phyloP scores from a whole-genome alignment of 352 stramenopile species.

The Phytophthora syringae region DNA sequence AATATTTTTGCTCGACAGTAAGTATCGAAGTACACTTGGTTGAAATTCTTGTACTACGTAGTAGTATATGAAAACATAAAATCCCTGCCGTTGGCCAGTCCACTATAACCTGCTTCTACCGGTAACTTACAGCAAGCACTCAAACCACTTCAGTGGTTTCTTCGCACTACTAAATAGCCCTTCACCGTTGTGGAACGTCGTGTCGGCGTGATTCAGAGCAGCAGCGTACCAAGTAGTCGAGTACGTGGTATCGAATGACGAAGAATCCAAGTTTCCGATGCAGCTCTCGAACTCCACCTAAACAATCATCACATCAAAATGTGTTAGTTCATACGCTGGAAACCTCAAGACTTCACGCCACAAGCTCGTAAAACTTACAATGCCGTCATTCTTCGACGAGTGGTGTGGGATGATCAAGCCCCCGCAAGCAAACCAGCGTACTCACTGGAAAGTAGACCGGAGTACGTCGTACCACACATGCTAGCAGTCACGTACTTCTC shows the following conservation, averaged over 20 bases:
- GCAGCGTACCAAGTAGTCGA: constrained; percentile 51
- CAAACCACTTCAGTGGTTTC: constrained; percentile 73
- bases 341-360: neutral
- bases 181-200: constrained; percentile 68
- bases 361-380: constrained; percentile 38
- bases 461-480: constrained; percentile 54
- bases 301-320: neutral
- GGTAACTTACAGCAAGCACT: constrained; percentile 33
- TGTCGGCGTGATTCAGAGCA: constrained; percentile 66
- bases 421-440: constrained; percentile 40
- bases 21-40: too few species aligned
- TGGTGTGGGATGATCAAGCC: constrained; percentile 52
- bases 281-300: constrained; percentile 74
- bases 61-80: neutral
- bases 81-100: neutral
- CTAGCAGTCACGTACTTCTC: constrained; percentile 43
- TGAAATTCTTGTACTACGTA: neutral
- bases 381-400: constrained; percentile 60
- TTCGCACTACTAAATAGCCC: constrained; percentile 51
- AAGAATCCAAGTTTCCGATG: constrained; percentile 41
- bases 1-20: too few species aligned
- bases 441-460: constrained; percentile 49
- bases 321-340: neutral
- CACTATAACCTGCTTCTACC: neutral
- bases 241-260: constrained; percentile 45